A percentile compares a stretch with the other conserved stretches of the same genome.
These are phyloP conservation scores for Amorphotheca resinae DNA, from an alignment of 495 filamentous ascomycete genomes.

Conservation along the genomic window DNA sequence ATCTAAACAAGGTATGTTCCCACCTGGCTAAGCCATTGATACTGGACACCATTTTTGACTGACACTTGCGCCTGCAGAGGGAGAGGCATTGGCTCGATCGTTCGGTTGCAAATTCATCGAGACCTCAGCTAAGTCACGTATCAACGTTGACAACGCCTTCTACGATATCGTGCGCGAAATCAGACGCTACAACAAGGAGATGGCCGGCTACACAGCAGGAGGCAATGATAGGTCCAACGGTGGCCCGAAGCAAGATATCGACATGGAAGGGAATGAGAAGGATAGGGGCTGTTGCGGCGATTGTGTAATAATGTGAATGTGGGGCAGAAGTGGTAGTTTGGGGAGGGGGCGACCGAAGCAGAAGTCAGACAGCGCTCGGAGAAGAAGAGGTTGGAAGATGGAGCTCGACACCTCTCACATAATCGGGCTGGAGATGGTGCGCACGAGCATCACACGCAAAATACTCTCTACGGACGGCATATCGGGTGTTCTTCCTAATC, in stretches of 20 bases:
- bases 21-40: background rate
- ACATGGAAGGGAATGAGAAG: conserved; percentile 59
- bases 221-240: conserved; percentile 47
- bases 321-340: too few species aligned
- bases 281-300: conserved; percentile 70
- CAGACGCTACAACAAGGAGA: conserved; percentile 92
- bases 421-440: background rate
- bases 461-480: background rate
- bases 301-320: conserved; percentile 81
- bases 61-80: conserved; percentile 46
- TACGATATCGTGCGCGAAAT: conserved; percentile 97
- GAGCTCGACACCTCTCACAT: background rate
- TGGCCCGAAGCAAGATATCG: conserved; percentile 58
- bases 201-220: conserved; percentile 70
- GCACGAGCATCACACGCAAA: background rate
- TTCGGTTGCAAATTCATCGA: conserved; percentile 98
- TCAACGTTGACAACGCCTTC: conserved; percentile 97
- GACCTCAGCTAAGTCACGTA: conserved; percentile 94
- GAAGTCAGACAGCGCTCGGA: background rate
- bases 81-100: conserved; percentile 67
- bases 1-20: conserved; percentile 66
- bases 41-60: background rate
- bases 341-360: background rate
- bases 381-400: background rate
- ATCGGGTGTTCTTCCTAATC: background rate